These are phyloP conservation scores for Rhinocladiella mackenziei DNA, from an alignment of 2,329 filamentous ascomycete species.

Conservation along the genomic window DNA sequence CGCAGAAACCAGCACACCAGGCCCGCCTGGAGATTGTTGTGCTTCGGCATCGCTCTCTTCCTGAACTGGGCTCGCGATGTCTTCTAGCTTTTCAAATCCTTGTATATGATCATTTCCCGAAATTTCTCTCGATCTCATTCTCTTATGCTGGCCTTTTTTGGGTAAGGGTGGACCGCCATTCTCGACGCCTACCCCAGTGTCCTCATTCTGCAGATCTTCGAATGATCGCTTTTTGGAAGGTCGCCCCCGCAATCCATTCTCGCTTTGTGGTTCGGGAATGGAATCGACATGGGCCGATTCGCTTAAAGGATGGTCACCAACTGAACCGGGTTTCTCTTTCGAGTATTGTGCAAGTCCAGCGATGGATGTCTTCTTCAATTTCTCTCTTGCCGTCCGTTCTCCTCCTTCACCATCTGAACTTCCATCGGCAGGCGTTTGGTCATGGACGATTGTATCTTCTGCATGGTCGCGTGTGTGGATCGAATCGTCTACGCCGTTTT, in stretches of 20 bases:
- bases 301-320: conserved; percentile 33
- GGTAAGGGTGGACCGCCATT: conserved; percentile 22
- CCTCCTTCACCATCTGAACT: conserved; percentile 36
- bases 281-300: conserved; percentile 27
- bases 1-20: conserved; percentile 23
- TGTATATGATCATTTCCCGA: conserved; percentile 20
- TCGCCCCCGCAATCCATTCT: conserved; percentile 32
- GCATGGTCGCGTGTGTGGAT: background rate
- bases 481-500: conserved; percentile 1
- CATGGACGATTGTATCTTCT: conserved; percentile 16
- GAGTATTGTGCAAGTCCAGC: conserved; percentile 35
- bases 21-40: conserved; percentile 27
- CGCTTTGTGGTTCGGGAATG: conserved; percentile 22
- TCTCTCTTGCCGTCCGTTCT: conserved; percentile 57
- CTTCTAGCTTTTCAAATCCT: conserved; percentile 18
- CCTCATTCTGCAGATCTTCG: conserved; percentile 39
- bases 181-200: conserved; percentile 24
- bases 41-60: conserved; percentile 28
- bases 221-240: conserved; percentile 42
- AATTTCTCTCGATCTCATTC: conserved; percentile 36
- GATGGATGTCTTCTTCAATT: conserved; percentile 60
- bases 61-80: conserved; percentile 25
- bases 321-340: conserved; percentile 16
- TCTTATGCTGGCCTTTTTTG: conserved; percentile 32
- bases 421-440: conserved; percentile 16